Conservation (phyloP, 176 grass and related monocot species). For the Musa schizocarpa region DNA sequence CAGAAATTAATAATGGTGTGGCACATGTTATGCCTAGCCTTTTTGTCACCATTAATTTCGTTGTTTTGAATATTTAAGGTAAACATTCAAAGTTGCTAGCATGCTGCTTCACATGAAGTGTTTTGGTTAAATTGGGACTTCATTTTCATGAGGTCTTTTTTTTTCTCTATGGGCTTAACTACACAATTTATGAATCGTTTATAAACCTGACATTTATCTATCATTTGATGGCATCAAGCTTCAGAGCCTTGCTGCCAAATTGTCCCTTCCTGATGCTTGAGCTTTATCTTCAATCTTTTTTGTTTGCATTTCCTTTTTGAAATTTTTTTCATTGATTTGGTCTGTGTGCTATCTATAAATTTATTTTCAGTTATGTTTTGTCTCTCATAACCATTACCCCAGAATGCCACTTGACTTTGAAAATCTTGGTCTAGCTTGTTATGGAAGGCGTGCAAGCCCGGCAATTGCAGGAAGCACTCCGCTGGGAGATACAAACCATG, state of each 20-base stretch:
- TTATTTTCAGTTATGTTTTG: slow-evolving; percentile 13
- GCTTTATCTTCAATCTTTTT: not conserved
- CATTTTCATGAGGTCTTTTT: not conserved
- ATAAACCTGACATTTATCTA: not conserved
- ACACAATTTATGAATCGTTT: no score
- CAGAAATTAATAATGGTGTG: no score
- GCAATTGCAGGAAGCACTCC: slow-evolving; percentile 44
- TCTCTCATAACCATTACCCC: not conserved
- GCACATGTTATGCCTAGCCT: no score
- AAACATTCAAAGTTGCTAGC: not conserved
- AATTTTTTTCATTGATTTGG: not conserved
- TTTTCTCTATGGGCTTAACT: no score
- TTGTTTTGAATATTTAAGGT: no score
- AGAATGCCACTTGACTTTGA: no score
- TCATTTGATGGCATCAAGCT: not conserved
- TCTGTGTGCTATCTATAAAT: slow-evolving; percentile 4
- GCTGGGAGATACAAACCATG: slow-evolving; percentile 36
- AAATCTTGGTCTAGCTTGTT: slow-evolving; percentile 43
- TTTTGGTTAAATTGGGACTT: not conserved
- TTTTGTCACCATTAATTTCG: no score
- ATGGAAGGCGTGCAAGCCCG: slow-evolving; percentile 64
- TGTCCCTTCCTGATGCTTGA: not conserved
- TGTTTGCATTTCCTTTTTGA: not conserved
- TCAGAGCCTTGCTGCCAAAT: not conserved
- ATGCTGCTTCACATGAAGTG: not conserved